phyloP scores from a whole-genome alignment of 1,284 basidiomycete genomes.

The Athelia psychrophila region DNA sequence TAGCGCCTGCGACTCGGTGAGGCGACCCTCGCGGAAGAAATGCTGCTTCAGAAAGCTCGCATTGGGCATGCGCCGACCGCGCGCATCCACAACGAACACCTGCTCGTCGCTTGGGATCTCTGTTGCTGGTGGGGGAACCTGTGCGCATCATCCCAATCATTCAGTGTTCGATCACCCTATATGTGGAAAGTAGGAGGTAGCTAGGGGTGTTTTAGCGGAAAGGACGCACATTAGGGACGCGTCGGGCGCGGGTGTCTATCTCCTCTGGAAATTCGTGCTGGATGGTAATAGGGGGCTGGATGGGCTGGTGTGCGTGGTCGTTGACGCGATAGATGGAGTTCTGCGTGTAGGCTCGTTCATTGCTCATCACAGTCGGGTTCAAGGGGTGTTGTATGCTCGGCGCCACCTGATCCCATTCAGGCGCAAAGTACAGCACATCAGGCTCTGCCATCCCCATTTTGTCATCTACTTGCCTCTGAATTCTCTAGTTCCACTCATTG shows the following conservation, averaged over 20 bases:
- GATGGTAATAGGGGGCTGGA: too few species aligned
- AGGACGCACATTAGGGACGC: conserved; percentile 10
- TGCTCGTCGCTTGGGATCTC: conserved; percentile 73
- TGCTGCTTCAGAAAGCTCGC: conserved; percentile 89
- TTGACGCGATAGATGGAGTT: neutral
- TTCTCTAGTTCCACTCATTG: too few species aligned
- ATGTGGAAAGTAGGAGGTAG: neutral
- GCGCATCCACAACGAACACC: conserved; percentile 49
- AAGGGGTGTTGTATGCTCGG: too few species aligned
- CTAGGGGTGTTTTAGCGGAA: neutral
- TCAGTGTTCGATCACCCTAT: too few species aligned
- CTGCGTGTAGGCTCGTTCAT: neutral
- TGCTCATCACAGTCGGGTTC: neutral
- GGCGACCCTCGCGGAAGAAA: conserved; percentile 87
- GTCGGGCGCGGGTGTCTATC: conserved; percentile 1
- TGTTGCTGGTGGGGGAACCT: conserved; percentile 74
- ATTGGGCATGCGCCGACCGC: conserved; percentile 56
- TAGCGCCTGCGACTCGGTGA: conserved; percentile 87
- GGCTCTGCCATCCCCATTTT: too few species aligned
- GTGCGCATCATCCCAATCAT: conserved; percentile 30
- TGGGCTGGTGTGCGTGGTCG: neutral
- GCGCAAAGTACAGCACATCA: too few species aligned
- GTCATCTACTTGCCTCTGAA: too few species aligned
- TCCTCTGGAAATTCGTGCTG: too few species aligned
- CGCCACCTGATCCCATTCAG: too few species aligned